A percentile compares a stretch with the other conserved stretches of the same genome.
Evolutionary conservation across 2,329 filamentous ascomycete genomes (phyloP).

Genomic region (Sporothrix mexicana): DNA sequence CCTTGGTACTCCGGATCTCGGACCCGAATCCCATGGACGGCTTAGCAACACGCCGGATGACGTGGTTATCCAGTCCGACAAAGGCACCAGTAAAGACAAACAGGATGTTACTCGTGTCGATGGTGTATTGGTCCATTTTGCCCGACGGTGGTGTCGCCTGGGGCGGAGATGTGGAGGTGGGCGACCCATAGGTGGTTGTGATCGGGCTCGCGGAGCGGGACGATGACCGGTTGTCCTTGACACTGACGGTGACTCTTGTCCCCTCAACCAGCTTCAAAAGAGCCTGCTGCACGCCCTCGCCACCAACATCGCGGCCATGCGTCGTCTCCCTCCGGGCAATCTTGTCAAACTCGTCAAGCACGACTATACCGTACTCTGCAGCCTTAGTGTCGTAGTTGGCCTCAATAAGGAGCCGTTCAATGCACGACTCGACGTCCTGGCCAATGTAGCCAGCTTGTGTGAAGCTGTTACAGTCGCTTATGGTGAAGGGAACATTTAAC

Average conservation of each 20-base stretch:
- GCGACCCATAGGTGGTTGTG: conserved; percentile 58
- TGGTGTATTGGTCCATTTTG: conserved; percentile 69
- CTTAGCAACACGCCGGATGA: conserved; percentile 85
- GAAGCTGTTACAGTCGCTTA: conserved; percentile 94
- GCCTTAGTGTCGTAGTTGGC: conserved; percentile 85
- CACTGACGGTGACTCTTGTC: conserved; percentile 88
- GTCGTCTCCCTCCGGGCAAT: conserved; percentile 86
- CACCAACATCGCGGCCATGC: conserved; percentile 91
- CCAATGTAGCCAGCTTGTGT: conserved; percentile 98
- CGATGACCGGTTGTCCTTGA: conserved; percentile 74
- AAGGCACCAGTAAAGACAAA: conserved; percentile 98
- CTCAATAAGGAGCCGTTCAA: conserved; percentile 86
- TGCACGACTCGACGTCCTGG: conserved; percentile 95
- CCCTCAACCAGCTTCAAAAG: conserved; percentile 95
- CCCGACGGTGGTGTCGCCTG: conserved; percentile 54
- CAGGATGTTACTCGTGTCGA: conserved; percentile 94
- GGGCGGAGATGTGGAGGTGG: conserved; percentile 52
- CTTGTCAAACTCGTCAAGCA: conserved; percentile 97
- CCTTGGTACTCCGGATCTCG: conserved; percentile 66
- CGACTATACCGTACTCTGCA: conserved; percentile 90
- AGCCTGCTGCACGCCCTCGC: conserved; percentile 95
- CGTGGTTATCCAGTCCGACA: conserved; percentile 84
- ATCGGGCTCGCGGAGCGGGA: conserved; percentile 56
- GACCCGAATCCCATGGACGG: conserved; percentile 90
- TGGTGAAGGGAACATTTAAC: conserved; percentile 93